phyloP scores from a whole-genome alignment of 495 filamentous ascomycete species.

The Trichoderma reesei region DNA sequence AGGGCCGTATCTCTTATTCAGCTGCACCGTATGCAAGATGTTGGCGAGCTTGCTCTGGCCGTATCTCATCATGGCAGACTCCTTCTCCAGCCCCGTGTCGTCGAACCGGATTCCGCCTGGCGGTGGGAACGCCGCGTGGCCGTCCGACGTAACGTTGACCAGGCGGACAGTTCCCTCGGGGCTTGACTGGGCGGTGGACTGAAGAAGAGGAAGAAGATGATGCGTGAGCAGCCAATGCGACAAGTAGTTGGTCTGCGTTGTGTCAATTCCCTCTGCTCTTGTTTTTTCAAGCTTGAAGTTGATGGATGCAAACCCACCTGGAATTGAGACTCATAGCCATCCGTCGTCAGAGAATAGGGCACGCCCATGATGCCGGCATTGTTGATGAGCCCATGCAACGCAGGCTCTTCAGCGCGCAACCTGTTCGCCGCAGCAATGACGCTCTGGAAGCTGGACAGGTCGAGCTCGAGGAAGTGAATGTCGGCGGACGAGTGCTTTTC shows the following conservation, averaged over 20 bases:
- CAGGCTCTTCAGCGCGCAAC: constrained; percentile 13
- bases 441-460: constrained; percentile 30
- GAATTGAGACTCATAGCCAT: constrained; percentile 43
- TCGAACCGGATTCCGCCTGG: constrained; percentile 29
- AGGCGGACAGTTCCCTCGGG: constrained; percentile 27
- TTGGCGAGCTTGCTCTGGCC: constrained; percentile 19
- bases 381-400: constrained; percentile 24
- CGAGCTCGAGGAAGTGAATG: constrained; percentile 34
- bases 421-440: constrained; percentile 10
- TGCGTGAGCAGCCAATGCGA: constrained; percentile 35
- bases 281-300: no score
- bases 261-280: not conserved
- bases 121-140: constrained; percentile 21
- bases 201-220: constrained; percentile 29
- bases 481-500: constrained; percentile 22
- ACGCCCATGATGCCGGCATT: constrained; percentile 26
- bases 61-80: constrained; percentile 15
- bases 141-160: constrained; percentile 30
- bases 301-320: constrained; percentile 6
- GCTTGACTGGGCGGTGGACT: constrained; percentile 18
- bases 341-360: constrained; percentile 25
- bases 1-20: constrained; percentile 29
- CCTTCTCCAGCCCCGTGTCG: constrained; percentile 16
- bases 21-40: constrained; percentile 22
- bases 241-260: constrained; percentile 33